A percentile compares a stretch with the other conserved stretches of the same genome.
These are phyloP conservation scores for Plasmodium adleri DNA, from an alignment of 169 alveolate species.

Conservation along the genomic window DNA sequence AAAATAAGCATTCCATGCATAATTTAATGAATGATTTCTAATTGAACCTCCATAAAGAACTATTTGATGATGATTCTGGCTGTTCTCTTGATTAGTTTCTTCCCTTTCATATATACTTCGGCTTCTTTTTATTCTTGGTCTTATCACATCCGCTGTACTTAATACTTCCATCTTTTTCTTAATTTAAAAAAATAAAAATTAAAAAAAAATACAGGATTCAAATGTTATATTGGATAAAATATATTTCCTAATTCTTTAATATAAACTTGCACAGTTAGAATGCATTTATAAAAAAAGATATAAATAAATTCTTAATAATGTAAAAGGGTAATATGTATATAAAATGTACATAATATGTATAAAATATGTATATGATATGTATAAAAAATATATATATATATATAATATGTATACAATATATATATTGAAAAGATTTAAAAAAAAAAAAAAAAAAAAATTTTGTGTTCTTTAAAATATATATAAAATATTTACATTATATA, in stretches of 20 bases:
- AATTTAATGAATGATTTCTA: constrained; percentile 49
- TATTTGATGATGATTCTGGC: constrained; percentile 24
- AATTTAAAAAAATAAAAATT: background rate
- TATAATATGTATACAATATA: too few species aligned
- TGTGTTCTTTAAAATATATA: too few species aligned
- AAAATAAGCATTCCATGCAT: constrained; percentile 78
- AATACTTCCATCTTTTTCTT: constrained; percentile 61
- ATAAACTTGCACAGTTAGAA: background rate
- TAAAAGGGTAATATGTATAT: too few species aligned
- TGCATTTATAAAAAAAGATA: background rate
- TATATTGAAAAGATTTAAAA: too few species aligned
- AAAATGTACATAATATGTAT: too few species aligned
- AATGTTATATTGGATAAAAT: background rate
- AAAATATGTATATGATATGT: too few species aligned
- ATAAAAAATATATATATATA: too few species aligned
- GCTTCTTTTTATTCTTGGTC: constrained; percentile 58
- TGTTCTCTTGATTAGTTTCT: constrained; percentile 28
- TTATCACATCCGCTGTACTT: constrained; percentile 19
- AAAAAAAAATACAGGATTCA: background rate
- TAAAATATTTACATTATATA: too few species aligned
- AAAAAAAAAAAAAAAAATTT: too few species aligned
- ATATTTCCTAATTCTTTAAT: too few species aligned
- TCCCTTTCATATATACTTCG: constrained; percentile 71
- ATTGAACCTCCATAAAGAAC: constrained; percentile 50
- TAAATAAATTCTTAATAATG: background rate